Base-by-base conservation (phyloP, 2,329 filamentous ascomycete species). In the Acephala macrosclerotiorum region DNA sequence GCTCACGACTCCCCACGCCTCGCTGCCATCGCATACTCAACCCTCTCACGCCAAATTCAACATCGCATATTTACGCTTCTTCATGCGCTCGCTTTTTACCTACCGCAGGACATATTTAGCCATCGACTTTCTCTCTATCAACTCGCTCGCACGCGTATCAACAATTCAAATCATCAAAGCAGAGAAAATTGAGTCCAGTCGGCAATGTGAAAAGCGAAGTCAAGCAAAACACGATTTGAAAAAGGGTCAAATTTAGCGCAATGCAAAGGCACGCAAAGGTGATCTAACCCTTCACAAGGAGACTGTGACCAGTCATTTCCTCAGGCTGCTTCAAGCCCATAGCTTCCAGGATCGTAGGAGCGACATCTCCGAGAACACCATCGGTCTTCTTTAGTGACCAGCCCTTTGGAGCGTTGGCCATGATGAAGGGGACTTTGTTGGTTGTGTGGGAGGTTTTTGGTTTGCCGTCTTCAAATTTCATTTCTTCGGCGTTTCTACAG, bases 361-460 rank as follows among this genome's bases (percentile, higher is more conserved):
- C 96, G 38, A 99, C 96, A 76, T 99, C 96, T 66, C 96, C 96
- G 25, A 99, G 85, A n/a, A 99, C 96, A 76, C 94, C 95, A 67
- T 90, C 89, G 16, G 78, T 77, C 64, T 88, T 85, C 82, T 94
- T 91, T 75, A 99, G 83, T 74, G 88, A 93, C 90, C 91, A 97
- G 73, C 92, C 92, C 77, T 91, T 87, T 47, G 96, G 96, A 9
- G 94, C 94, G 79, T 98, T 99, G 78, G 94, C 93, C 94, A 99
- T 97, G 80, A 98, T 88, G 78, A 99, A 95, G 11, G 96, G 96
- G 61, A 99, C 96, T 80, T 96, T 96, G 87, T 99, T 99, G 72
- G 91, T 94, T 55, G 96, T 99, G 85, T 99, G 96, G 60, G 92
- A 95, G 9, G 96, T 99, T 88, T 99, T 99, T 74, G 96, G 96